Base-by-base conservation (phyloP, 2,329 filamentous ascomycete genomes). In the Pestalotiopsis sp. region DNA sequence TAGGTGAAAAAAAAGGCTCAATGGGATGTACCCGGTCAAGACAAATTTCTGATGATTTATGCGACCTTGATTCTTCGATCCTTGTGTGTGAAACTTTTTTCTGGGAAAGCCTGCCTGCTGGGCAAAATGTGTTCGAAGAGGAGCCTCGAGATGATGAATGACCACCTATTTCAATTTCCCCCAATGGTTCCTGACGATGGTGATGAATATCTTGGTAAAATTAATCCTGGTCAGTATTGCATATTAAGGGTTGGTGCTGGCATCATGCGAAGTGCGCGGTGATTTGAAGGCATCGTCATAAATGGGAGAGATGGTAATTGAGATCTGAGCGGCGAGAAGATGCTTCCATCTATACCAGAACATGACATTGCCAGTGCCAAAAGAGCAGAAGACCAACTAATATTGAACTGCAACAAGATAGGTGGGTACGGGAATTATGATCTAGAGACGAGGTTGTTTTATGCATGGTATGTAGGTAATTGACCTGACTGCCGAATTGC, bases 1-100 rank as follows among this genome's bases (percentile, higher is more conserved):
- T 76, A 73, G 75, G 77, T 76, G 74, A 78, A 72, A 78, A 78
- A 78, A 52, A 70, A 49, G 77, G 76, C 77, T 79, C 77, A 78
- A 79, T 78, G 76, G 75, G 77, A 78, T 76, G 77, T 78, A 79
- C 77, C 76, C 73, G 77, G 77, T 77, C 74, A 74, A 69, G 58
- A 68, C 68, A 71, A 76, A 72, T 68, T 68, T 75, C 59, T 61
- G 59, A 61, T 61, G 59, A 61, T 39, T 36, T 20, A 61, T 61
- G 59, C 59, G 31, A 61, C 59, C 36, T 39, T 20, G 25, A 27
- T 73, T 73, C 69, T 73, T 49, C 56, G 27, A 23, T 17, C 65
- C 49, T 58, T 49, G 49, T 65, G 41, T 31, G 27, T 31, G 27
- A 31, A 31, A 31, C 27, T 31, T 57, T 20, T 36, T 20, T 27